These are phyloP conservation scores for Odonthalia washingtoniensis DNA, from an alignment of 31 red algal species.

Conservation along the genomic window DNA sequence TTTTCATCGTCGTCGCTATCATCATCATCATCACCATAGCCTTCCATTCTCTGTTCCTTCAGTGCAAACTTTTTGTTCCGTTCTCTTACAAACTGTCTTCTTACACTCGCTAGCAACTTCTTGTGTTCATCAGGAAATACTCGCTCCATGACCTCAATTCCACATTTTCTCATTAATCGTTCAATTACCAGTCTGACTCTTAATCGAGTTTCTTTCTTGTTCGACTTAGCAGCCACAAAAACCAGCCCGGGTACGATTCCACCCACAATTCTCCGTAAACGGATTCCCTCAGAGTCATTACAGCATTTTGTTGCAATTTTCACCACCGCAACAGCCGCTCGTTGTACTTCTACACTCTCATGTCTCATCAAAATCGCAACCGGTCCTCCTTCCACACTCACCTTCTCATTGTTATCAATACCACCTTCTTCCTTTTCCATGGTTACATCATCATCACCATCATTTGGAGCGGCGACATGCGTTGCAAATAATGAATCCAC, in stretches of 20 bases:
- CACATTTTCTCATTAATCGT: conserved; percentile 73
- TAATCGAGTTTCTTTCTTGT: conserved; percentile 75
- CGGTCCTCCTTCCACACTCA: conserved; percentile 51
- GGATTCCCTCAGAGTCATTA: conserved; percentile 28
- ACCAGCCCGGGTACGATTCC: conserved; percentile 77
- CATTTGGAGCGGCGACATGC: background rate
- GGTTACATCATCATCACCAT: conserved; percentile 7
- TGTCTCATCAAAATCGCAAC: conserved; percentile 77
- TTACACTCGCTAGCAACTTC: conserved; percentile 75
- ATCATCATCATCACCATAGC: background rate
- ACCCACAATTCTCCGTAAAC: conserved; percentile 54
- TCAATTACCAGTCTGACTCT: conserved; percentile 83
- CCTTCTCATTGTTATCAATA: background rate
- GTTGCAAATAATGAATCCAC: conserved; percentile 73
- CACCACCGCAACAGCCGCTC: conserved; percentile 66
- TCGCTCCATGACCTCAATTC: conserved; percentile 64
- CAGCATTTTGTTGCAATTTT: conserved; percentile 75
- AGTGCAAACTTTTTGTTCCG: conserved; percentile 68
- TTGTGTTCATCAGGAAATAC: conserved; percentile 74
- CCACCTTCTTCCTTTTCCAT: background rate
- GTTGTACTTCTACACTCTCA: conserved; percentile 70
- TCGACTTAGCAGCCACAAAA: conserved; percentile 60
- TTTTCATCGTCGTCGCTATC: background rate
- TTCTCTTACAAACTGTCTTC: conserved; percentile 78
- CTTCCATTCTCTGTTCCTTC: conserved; percentile 47